Base-by-base conservation (phyloP, 2,329 filamentous ascomycete species). In the Ustilaginoidea virens region DNA sequence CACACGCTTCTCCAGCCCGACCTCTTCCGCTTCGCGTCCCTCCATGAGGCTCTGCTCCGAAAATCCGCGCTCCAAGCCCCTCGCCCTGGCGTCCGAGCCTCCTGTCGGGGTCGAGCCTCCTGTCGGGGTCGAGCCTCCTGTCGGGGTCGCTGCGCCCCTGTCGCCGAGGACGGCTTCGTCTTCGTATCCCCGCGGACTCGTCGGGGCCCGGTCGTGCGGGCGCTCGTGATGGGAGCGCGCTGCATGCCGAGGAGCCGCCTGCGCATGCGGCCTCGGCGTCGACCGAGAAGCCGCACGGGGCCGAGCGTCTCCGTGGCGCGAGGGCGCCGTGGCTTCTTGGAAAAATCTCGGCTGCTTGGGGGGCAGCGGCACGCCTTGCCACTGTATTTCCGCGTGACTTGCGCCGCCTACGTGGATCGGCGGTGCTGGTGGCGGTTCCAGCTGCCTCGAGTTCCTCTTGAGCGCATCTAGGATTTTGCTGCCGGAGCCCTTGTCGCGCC, bases 381-480 rank as follows among this genome's bases (percentile, higher is more conserved):
- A 25, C n/a, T 14, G 19, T 14, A 12, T 22, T 5, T 7, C n/a
- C 6, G 23, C 4, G 7, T 28, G 28, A 8, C 18, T 17, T 9
- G 21, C 4, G 1, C 14, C 25, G 7, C 17, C 25, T 13, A n/a
- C 9, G 11, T 9, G n/a, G 5, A 6, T 14, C 12, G 28, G 26
- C 13, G 7, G 13, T 14, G 17, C 9, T 4, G 18, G 9, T 10
- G 11, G 27, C 14, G 11, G 24, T 13, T 30, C 24, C 6, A 18
- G 2, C n/a, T 41, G 43, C 34, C 46, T 53, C 4, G 47, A 46
- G 17, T 33, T 39, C 39, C 46, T 42, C 35, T 49, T 53, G 24
- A 54, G 47, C 1, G 48, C 48, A 1, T 43, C 40, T 0, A 51
- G 30, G 1, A 55, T 31, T 33, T 48, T 54, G 12, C 36, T 43